These are phyloP conservation scores for Zygoascus bituminiphila DNA, from an alignment of 805 yeast genomes.

Conservation along the genomic window DNA sequence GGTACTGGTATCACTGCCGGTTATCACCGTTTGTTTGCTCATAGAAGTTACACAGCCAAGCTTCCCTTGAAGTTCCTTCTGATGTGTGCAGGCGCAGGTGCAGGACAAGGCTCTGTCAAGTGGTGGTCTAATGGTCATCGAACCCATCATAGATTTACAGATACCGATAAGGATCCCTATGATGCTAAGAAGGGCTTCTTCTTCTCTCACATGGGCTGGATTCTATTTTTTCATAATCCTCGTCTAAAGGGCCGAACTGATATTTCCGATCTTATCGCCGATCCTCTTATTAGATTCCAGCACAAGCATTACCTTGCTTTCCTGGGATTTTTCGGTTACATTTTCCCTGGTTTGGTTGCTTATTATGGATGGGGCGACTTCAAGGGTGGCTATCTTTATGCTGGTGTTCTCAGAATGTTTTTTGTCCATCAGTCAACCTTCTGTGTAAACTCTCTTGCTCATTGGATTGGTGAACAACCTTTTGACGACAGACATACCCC, in stretches of 20 bases:
- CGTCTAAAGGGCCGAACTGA: slow-evolving; percentile 58
- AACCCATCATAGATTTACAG: slow-evolving; percentile 84
- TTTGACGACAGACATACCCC: slow-evolving; percentile 69
- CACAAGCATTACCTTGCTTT: slow-evolving; percentile 58
- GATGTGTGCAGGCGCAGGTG: slow-evolving; percentile 58
- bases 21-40: slow-evolving; percentile 73
- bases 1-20: slow-evolving; percentile 75
- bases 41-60: slow-evolving; percentile 45
- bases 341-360: slow-evolving; percentile 58
- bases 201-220: slow-evolving; percentile 88
- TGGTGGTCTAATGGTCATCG: slow-evolving; percentile 81
- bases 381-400: slow-evolving; percentile 68
- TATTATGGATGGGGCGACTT: slow-evolving; percentile 67
- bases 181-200: slow-evolving; percentile 70
- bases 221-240: slow-evolving; percentile 58
- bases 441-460: slow-evolving; percentile 77
- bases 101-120: slow-evolving; percentile 67
- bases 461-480: slow-evolving; percentile 64
- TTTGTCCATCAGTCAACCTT: slow-evolving; percentile 73
- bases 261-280: slow-evolving; percentile 55
- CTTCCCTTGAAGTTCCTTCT: slow-evolving; percentile 40
- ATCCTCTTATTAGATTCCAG: slow-evolving; percentile 55
- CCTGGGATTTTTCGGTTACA: slow-evolving; percentile 42
- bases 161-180: slow-evolving; percentile 85
- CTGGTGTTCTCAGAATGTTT: slow-evolving; percentile 65